A percentile compares a stretch with the other conserved stretches of the same genome.
phyloP scores from a whole-genome alignment of 1,284 basidiomycete genomes.

The Fomitiporia mediterranea region DNA sequence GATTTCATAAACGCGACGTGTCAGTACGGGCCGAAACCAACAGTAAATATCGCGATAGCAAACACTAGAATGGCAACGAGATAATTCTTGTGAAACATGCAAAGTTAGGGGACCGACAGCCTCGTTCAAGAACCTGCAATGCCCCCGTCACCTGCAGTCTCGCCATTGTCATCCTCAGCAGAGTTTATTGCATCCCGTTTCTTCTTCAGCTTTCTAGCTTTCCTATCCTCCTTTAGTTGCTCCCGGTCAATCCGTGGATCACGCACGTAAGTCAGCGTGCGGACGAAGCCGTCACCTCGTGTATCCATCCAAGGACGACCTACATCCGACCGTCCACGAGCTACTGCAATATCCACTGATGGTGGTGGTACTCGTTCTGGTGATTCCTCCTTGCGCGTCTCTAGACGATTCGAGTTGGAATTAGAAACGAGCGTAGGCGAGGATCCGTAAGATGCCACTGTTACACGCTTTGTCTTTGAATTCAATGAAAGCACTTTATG shows the following conservation, averaged over 20 bases:
- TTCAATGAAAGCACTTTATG: conserved; percentile 62
- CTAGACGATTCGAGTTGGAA: conserved; percentile 31
- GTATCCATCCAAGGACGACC: conserved; percentile 47
- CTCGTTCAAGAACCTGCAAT: too few species aligned
- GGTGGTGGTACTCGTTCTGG: conserved; percentile 41
- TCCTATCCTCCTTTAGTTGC: conserved; percentile 3
- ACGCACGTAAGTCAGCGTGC: conserved; percentile 38
- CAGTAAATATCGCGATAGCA: too few species aligned
- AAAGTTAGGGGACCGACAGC: too few species aligned
- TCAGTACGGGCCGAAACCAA: too few species aligned
- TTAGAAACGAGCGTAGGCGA: conserved; percentile 32
- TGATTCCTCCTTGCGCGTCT: conserved; percentile 29
- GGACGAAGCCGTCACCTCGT: conserved; percentile 23
- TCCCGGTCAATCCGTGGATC: conserved; percentile 6
- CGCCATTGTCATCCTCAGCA: too few species aligned
- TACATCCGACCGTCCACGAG: conserved; percentile 29
- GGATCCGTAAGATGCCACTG: conserved; percentile 50
- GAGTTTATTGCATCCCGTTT: not conserved
- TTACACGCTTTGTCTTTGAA: conserved; percentile 45
- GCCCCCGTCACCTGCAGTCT: too few species aligned
- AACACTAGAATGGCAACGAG: too few species aligned
- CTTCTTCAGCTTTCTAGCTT: not conserved
- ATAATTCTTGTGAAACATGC: too few species aligned
- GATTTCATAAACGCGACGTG: too few species aligned
- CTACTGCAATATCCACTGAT: conserved; percentile 33